A percentile compares a stretch with the other conserved stretches of the same genome.
Evolutionary conservation across 73 alveolate species (phyloP).

Genomic region (Blepharisma stoltei): DNA sequence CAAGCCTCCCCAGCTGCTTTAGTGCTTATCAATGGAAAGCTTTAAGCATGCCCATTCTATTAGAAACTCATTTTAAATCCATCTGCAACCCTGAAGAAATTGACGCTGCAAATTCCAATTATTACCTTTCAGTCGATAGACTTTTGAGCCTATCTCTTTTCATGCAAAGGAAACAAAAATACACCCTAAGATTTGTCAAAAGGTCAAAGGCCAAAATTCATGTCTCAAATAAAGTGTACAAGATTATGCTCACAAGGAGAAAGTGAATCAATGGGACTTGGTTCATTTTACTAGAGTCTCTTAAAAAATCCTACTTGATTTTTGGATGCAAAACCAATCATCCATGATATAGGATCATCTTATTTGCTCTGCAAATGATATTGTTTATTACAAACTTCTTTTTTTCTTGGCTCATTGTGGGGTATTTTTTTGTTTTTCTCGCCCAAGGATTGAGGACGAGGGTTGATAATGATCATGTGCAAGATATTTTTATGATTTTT

Average conservation of each 20-base stretch:
- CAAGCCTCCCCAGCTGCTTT: conserved; percentile 33
- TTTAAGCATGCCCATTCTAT: neutral
- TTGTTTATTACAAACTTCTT: neutral
- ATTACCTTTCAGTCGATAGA: conserved; percentile 1
- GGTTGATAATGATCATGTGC: neutral
- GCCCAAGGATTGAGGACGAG: neutral
- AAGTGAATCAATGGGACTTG: conserved; percentile 32
- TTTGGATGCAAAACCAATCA: neutral
- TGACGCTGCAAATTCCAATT: neutral
- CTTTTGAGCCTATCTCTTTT: neutral
- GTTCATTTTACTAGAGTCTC: neutral
- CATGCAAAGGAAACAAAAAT: neutral
- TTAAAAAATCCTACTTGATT: neutral
- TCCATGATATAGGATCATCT: neutral
- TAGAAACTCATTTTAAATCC: neutral
- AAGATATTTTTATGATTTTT: neutral
- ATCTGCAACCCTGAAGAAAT: neutral
- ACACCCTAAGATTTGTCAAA: neutral
- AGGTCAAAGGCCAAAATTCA: neutral
- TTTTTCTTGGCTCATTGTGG: conserved; percentile 6
- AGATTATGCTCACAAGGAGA: neutral
- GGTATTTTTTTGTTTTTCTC: neutral
- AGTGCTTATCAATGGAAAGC: conserved; percentile 43
- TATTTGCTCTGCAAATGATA: neutral
- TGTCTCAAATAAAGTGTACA: neutral